Conservation (phyloP, 1,139 yeast genomes). For the Spathaspora sp. region DNA sequence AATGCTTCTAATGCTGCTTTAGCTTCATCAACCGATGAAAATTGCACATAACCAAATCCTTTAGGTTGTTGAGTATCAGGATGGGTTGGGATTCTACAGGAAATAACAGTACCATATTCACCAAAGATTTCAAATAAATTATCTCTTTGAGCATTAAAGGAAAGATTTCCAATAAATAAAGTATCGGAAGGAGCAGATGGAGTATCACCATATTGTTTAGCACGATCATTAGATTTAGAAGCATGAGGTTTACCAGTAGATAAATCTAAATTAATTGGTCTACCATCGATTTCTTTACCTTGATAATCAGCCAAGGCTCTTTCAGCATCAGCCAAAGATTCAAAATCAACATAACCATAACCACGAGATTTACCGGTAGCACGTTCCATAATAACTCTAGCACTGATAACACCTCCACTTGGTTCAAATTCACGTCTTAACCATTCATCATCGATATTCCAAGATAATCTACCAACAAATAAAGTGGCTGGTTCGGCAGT, state of each 20-base stretch:
- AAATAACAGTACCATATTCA: conserved; percentile 75
- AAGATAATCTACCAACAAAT: conserved; percentile 95
- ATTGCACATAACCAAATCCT: conserved; percentile 98
- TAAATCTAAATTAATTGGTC: conserved; percentile 92
- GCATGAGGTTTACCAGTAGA: conserved; percentile 79
- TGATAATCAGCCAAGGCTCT: conserved; percentile 85
- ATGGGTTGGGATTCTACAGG: conserved; percentile 95
- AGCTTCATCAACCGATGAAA: conserved; percentile 83
- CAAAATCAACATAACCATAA: conserved; percentile 97
- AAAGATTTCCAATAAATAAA: conserved; percentile 90
- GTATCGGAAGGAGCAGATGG: conserved; percentile 94
- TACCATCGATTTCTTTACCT: conserved; percentile 94
- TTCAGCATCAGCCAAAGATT: conserved; percentile 72
- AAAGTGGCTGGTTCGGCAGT: conserved; percentile 74
- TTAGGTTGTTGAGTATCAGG: conserved; percentile 98
- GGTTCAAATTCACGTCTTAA: conserved; percentile 81
- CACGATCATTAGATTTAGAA: conserved; percentile 67
- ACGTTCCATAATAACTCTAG: conserved; percentile 94
- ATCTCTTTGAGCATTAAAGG: conserved; percentile 86
- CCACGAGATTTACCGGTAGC: conserved; percentile 94
- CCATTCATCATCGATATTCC: conserved; percentile 97
- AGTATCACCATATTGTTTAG: conserved; percentile 83
- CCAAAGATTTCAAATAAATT: conserved; percentile 69
- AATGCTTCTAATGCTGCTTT: conserved; percentile 82
- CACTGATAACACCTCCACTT: conserved; percentile 76